phyloP scores from a whole-genome alignment of 805 yeast genomes.

The Zygosaccharomyces rouxii region DNA sequence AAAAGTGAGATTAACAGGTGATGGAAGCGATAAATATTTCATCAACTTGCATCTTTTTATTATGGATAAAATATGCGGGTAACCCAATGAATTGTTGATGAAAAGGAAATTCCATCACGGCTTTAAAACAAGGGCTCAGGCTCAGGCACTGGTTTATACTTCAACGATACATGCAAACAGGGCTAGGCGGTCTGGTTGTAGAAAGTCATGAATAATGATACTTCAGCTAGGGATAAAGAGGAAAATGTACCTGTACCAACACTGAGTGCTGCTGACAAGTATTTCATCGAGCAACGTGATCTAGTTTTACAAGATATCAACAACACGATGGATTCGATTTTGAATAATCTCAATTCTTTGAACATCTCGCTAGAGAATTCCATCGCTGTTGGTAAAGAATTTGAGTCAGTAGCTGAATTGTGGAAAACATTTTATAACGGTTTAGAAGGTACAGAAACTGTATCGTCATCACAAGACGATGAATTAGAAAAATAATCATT shows the following conservation, averaged over 20 bases:
- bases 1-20: background rate
- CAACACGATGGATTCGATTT: constrained; percentile 55
- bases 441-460: constrained; percentile 20
- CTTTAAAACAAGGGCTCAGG: background rate
- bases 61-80: too few species aligned
- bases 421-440: constrained; percentile 69
- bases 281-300: constrained; percentile 31
- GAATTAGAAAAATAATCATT: constrained; percentile 3
- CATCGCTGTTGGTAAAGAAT: constrained; percentile 70
- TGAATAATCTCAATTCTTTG: constrained; percentile 57
- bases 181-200: background rate
- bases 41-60: too few species aligned
- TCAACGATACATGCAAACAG: background rate
- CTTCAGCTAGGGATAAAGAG: background rate
- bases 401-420: constrained; percentile 62
- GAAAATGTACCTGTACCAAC: constrained; percentile 1
- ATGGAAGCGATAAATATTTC: background rate
- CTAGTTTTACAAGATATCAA: constrained; percentile 31
- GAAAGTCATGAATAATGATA: constrained; percentile 2
- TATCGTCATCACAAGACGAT: constrained; percentile 8
- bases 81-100: too few species aligned
- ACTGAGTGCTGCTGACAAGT: constrained; percentile 20
- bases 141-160: background rate
- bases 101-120: background rate
- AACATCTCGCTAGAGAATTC: constrained; percentile 65